phyloP scores from a whole-genome alignment of 306 rosid genomes.

The Malus sylvestris region DNA sequence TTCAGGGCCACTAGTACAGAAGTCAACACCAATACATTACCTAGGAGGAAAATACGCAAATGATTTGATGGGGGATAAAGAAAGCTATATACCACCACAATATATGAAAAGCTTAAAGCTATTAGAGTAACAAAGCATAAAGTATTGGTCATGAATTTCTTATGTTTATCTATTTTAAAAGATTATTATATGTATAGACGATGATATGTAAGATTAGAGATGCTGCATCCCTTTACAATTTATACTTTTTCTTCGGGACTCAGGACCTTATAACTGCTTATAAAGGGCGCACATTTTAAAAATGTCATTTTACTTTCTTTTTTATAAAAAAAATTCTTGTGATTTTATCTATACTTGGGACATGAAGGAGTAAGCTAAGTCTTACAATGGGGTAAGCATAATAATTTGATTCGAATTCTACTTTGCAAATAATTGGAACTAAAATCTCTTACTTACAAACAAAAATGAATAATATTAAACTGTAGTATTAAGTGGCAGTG shows the following conservation, averaged over 20 bases:
- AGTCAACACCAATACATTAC: slow-evolving; percentile 9
- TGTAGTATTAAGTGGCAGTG: too few species aligned
- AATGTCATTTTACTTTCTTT: background rate
- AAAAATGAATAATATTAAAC: too few species aligned
- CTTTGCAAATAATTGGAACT: too few species aligned
- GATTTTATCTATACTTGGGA: too few species aligned
- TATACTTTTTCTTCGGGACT: background rate
- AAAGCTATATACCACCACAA: background rate
- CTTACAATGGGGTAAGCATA: rapidly evolving
- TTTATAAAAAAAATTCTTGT: too few species aligned
- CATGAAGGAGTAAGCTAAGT: too few species aligned
- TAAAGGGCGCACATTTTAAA: background rate
- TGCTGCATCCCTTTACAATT: background rate
- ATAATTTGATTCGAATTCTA: too few species aligned
- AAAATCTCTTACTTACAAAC: too few species aligned
- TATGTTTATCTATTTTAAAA: background rate
- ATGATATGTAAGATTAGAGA: background rate
- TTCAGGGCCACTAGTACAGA: slow-evolving; percentile 7
- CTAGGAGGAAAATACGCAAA: background rate
- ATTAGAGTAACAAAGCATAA: background rate
- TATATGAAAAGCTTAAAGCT: background rate
- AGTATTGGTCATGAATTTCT: background rate
- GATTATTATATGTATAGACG: background rate
- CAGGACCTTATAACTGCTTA: background rate
- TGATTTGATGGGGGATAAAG: slow-evolving; percentile 2